phyloP scores from a whole-genome alignment of 2,329 filamentous ascomycete species.

The Beauveria pseudobassiana region DNA sequence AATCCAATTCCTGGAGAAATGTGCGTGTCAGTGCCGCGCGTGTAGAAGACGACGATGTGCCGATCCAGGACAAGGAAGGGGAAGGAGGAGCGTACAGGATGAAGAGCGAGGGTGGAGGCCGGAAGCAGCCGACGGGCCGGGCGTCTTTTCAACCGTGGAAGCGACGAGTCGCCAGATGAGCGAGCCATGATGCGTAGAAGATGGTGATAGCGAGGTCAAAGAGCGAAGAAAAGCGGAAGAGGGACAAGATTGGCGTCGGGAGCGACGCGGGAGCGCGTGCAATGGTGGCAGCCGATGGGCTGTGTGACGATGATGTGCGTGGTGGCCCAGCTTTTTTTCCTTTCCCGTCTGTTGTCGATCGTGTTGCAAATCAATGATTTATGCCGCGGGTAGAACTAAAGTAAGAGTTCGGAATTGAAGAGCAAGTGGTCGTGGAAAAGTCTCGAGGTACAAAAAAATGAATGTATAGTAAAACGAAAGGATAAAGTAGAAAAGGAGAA shows the following conservation, averaged over 20 bases:
- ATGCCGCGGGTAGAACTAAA: too few relatives aligned
- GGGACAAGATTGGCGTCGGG: background rate
- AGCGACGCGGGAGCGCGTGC: background rate
- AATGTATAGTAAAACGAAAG: too few relatives aligned
- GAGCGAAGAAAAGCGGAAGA: background rate
- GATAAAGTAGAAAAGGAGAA: too few relatives aligned
- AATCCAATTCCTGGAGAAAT: constrained; percentile 60
- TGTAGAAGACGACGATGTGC: background rate
- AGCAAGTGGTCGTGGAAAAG: too few relatives aligned
- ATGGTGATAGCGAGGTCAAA: background rate
- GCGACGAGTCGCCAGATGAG: constrained; percentile 3
- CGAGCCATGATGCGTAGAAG: background rate
- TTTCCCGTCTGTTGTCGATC: too few relatives aligned
- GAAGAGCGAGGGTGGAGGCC: constrained; percentile 26
- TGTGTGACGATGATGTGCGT: too few relatives aligned
- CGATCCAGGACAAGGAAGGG: background rate
- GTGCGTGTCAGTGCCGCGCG: background rate
- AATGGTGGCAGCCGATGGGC: too few relatives aligned
- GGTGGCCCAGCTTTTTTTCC: too few relatives aligned
- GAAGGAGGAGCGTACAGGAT: constrained; percentile 20
- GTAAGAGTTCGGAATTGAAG: too few relatives aligned
- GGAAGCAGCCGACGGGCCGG: constrained; percentile 12
- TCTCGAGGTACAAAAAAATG: too few relatives aligned
- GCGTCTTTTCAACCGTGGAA: constrained; percentile 20
- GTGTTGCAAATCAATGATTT: too few relatives aligned